Evolutionary conservation across 2,329 filamentous ascomycete species (phyloP), one percentile per base, ranked within the genome.

Genomic region (Furcasterigmium sp.): DNA sequence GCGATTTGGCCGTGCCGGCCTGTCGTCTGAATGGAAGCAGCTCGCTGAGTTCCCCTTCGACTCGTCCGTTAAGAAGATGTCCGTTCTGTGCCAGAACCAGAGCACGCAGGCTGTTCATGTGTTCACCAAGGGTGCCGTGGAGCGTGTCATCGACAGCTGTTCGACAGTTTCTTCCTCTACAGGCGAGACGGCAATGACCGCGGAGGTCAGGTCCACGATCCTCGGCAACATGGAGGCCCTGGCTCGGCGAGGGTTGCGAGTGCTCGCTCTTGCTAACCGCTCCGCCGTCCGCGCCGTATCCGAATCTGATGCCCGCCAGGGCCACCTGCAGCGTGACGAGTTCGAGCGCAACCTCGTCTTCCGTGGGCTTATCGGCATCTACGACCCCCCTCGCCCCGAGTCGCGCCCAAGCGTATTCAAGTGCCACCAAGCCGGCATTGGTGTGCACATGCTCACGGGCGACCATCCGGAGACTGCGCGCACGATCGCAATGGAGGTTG

Each of bases 301-400:
- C 26, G 55, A 55, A 29, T 54, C 63, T 15, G 62, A 72, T 13
- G 56, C 51, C 28, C 47, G 32, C 8, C 40, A 45, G 25, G 52
- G 47, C 10, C 21, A 39, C 7, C 56, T 41, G 14, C 23, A 68
- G 8, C 75, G 80, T 17, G 67, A 69, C 6, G 59, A 66, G 7
- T 61, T 82, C 19, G 82, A 86, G 53, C 67, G 67, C 9, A 67
- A 77, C 30, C 70, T 87, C 20, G 66, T 69, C 29, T 84, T 85
- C 60, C 70, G 76, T 35, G 84, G 83, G 14, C 68, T 87, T 7
- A 73, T 84, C 45, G 82, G 81, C 32, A 73, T 86, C 15, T 84
- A 84, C 51, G 82, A 85, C 48, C 82, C 83, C 9, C 82, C 82
- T 44, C 79, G 82, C 0, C 70, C 75, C 0, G 82, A 85, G 53